phyloP scores from a whole-genome alignment of 2,329 filamentous ascomycete species.

The Stachybotrys echinatus region DNA sequence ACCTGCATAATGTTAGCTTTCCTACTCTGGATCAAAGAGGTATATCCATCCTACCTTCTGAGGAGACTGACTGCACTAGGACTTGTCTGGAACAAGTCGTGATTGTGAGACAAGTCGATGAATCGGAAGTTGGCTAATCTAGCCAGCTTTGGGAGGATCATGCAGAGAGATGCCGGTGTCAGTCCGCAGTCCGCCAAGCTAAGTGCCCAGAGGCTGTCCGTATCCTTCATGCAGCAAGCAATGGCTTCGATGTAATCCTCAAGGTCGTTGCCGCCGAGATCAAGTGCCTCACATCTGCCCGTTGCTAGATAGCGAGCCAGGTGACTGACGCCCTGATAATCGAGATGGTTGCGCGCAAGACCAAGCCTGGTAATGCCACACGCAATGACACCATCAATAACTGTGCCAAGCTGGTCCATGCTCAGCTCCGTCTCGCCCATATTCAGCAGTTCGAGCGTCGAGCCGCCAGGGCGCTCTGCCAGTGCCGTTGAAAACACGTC shows the following conservation, averaged over 20 bases:
- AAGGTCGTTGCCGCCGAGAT: slow-evolving; percentile 80
- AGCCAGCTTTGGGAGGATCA: slow-evolving; percentile 68
- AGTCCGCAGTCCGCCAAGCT: slow-evolving; percentile 84
- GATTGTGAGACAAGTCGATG: slow-evolving; percentile 89
- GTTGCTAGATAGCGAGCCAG: slow-evolving; percentile 71
- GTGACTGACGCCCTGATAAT: slow-evolving; percentile 67
- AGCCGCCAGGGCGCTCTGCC: slow-evolving; percentile 68
- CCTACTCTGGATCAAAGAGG: not conserved
- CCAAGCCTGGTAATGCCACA: slow-evolving; percentile 76
- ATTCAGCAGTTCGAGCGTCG: slow-evolving; percentile 75
- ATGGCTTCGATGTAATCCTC: slow-evolving; percentile 49
- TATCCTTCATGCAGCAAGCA: slow-evolving; percentile 44
- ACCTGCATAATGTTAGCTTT: slow-evolving; percentile 32
- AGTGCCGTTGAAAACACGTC: slow-evolving; percentile 73
- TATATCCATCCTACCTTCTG: slow-evolving; percentile 52
- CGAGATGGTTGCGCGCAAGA: slow-evolving; percentile 76
- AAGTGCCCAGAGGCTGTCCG: slow-evolving; percentile 67
- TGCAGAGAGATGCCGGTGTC: slow-evolving; percentile 64
- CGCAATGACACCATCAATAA: slow-evolving; percentile 78
- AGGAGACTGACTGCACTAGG: slow-evolving; percentile 71
- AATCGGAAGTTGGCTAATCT: slow-evolving; percentile 73
- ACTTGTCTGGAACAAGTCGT: slow-evolving; percentile 65
- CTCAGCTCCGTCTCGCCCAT: slow-evolving; percentile 73
- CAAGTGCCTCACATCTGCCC: slow-evolving; percentile 79
- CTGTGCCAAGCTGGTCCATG: slow-evolving; percentile 63